Evolutionary conservation across 2,329 filamentous ascomycete genomes (phyloP), one percentile per base, ranked within the genome.

Genomic region (Ceratocystis cacaofunesta): DNA sequence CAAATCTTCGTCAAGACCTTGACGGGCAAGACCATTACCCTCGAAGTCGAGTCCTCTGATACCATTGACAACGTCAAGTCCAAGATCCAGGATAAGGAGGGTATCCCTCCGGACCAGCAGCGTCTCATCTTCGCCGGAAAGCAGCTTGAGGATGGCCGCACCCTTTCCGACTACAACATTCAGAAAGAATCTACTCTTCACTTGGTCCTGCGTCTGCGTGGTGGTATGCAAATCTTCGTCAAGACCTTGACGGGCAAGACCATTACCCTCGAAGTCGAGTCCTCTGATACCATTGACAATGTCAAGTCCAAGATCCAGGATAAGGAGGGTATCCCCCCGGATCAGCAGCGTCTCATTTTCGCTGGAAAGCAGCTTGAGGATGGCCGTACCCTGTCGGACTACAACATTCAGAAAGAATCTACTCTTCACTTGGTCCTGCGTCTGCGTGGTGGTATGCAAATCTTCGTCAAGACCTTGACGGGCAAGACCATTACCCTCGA

Each of bases 401-500:
- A 96, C 84, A 95, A 95, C 79, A 96, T 96, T 64, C 91, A 96
- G 78, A 95, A 95, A 80, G 90, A 95, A 74, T 88, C 84, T 0
- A 95, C 89, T 1, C 85, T 95, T 1, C 90, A 94, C 73, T 79
- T 94, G 62, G 90, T 94, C 68, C 87, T 95, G 63, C 89, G 90
- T 76, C 88, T 94, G 4, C 89, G 89, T 77, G 89, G 90, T 80
- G 90, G 90, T 76, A 92, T 91, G 88, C 88, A 92, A 72, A 91
- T 91, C 70, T 92, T 92, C 70, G 88, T 92, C 73, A 92, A 92
- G 82, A 92, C 89, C 0, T 78, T 92, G 1, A 92, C 89, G 0
- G 92, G 92, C 68, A 96, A 96, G 81, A 96, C 92, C 0, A 96
- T 96, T 71, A 96, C 92, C 0, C 78, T 95, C 1, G 91, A 95